Evolutionary conservation across 768 basidiomycete genomes (phyloP).

Genomic region (Lactifluus hygrophoroides): DNA sequence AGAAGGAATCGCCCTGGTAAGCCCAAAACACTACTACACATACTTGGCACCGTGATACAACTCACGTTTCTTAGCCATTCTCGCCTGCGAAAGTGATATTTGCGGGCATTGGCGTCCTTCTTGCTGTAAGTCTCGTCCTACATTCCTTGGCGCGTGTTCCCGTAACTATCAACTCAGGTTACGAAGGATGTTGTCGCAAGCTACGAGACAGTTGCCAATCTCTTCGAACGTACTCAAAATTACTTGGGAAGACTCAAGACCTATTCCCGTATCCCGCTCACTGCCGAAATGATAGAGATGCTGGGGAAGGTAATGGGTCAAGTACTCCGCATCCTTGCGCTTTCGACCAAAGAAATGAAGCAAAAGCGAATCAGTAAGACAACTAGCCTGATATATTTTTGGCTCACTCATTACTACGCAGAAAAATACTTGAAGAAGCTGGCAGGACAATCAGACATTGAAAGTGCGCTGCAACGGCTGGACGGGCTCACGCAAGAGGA

Average conservation of each 20-base stretch:
- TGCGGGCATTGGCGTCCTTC: no score
- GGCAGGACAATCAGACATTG: neutral
- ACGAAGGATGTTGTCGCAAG: no score
- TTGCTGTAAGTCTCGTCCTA: neutral
- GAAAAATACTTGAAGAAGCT: neutral
- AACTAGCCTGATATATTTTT: neutral
- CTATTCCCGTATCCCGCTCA: neutral
- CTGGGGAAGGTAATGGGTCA: neutral
- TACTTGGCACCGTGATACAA: no score
- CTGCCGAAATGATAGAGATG: neutral
- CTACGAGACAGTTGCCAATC: neutral
- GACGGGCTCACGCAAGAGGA: neutral
- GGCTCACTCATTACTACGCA: neutral
- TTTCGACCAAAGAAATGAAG: neutral
- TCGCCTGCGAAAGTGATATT: no score
- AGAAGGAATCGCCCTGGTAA: no score
- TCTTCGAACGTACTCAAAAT: neutral
- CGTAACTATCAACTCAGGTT: neutral
- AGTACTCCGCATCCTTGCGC: neutral
- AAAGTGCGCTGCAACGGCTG: neutral
- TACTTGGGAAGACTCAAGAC: neutral
- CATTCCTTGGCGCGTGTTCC: neutral
- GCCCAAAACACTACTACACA: no score
- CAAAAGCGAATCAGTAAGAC: neutral
- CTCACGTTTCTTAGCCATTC: no score